A percentile compares a stretch with the other conserved stretches of the same genome.
Evolutionary conservation across 2,329 filamentous ascomycete genomes (phyloP).

Genomic region (Ceratocystis cacaofunesta): DNA sequence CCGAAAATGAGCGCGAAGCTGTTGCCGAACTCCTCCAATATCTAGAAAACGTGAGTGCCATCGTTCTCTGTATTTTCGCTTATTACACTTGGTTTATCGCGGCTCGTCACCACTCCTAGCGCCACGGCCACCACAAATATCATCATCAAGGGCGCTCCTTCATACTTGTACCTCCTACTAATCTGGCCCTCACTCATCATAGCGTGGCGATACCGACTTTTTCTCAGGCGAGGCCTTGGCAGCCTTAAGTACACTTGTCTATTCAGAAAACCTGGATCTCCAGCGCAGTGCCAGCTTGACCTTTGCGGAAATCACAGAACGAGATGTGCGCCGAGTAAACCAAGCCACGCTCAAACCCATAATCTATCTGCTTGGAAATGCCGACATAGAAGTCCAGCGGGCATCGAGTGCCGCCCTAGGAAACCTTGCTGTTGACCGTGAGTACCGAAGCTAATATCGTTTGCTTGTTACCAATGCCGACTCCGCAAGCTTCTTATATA

Average conservation of each 20-base stretch:
- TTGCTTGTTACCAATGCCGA: no score
- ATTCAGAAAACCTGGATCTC: conserved; percentile 95
- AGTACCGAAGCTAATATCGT: conserved; percentile 23
- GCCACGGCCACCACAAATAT: no score
- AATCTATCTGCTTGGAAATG: conserved; percentile 82
- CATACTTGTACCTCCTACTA: no score
- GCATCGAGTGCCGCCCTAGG: conserved; percentile 91
- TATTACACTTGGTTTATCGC: conserved; percentile 2
- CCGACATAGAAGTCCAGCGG: conserved; percentile 92
- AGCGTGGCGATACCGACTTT: conserved; percentile 96
- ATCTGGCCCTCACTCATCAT: conserved; percentile 15
- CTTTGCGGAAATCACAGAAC: conserved; percentile 95
- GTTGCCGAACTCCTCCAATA: conserved; percentile 91
- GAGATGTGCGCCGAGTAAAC: conserved; percentile 95
- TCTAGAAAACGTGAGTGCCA: conserved; percentile 69
- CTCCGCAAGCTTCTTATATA: no score
- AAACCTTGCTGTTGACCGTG: conserved; percentile 95
- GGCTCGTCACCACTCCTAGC: background rate
- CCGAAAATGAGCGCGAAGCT: conserved; percentile 91
- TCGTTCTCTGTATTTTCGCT: background rate
- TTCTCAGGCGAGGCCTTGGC: conserved; percentile 90
- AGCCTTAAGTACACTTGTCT: conserved; percentile 88
- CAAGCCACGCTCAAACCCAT: conserved; percentile 91
- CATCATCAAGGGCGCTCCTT: no score
- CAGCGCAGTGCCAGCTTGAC: conserved; percentile 95